These are phyloP conservation scores for Tricholoma flavovirens DNA, from an alignment of 768 basidiomycete genomes.

Conservation along the genomic window DNA sequence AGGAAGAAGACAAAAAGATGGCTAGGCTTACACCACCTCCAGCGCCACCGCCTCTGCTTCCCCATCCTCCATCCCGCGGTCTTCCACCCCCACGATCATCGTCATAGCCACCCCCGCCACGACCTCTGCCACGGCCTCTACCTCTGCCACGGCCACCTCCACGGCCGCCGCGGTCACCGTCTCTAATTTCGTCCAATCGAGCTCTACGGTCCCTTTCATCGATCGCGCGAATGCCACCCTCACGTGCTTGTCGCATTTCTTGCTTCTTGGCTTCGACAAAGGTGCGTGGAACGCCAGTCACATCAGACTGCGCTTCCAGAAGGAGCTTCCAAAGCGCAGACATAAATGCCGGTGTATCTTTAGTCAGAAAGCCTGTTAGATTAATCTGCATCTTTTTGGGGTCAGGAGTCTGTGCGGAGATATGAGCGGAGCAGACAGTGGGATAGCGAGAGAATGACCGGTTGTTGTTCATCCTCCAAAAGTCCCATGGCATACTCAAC, in stretches of 20 bases:
- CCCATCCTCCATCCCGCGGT: slow-evolving; percentile 68
- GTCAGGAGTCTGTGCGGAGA: slow-evolving; percentile 63
- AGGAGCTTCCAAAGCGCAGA: slow-evolving; percentile 81
- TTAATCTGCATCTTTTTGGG: slow-evolving; percentile 95
- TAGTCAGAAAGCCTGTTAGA: slow-evolving; percentile 87
- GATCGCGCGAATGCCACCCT: slow-evolving; percentile 57
- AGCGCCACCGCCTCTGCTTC: slow-evolving; percentile 53
- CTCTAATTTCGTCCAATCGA: slow-evolving; percentile 64
- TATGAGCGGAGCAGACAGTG: background rate
- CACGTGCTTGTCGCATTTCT: slow-evolving; percentile 72
- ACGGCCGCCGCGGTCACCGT: slow-evolving; percentile 47
- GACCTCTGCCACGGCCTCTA: slow-evolving; percentile 51
- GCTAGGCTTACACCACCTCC: slow-evolving; percentile 26
- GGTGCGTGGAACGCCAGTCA: slow-evolving; percentile 84
- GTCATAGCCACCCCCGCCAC: slow-evolving; percentile 41
- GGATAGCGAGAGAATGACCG: slow-evolving; percentile 43
- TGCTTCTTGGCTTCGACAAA: slow-evolving; percentile 91
- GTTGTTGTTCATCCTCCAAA: slow-evolving; percentile 77
- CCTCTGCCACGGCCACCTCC: slow-evolving; percentile 50
- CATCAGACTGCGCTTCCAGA: slow-evolving; percentile 87
- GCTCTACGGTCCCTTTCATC: slow-evolving; percentile 67
- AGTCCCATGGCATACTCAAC: slow-evolving; percentile 96
- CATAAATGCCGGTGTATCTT: slow-evolving; percentile 87
- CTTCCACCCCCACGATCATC: slow-evolving; percentile 43
- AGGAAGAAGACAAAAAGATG: slow-evolving; percentile 9